A percentile compares a stretch with the other conserved stretches of the same genome.
Evolutionary conservation across 768 basidiomycete genomes (phyloP).

Genomic region (Serendipita sp.): DNA sequence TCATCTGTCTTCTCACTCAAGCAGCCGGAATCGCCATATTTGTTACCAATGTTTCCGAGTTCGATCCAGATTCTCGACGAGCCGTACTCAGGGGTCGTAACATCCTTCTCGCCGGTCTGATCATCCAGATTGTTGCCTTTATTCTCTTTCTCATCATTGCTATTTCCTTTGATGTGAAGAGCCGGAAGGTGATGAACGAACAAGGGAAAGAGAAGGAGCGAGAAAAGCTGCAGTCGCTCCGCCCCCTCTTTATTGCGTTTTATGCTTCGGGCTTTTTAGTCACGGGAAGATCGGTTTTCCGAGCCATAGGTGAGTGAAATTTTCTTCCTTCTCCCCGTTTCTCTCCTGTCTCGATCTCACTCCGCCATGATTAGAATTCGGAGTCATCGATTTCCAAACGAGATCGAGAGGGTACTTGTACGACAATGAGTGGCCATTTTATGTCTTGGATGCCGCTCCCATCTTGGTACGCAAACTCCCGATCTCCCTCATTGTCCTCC

Average conservation of each 20-base stretch:
- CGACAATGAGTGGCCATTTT: slow-evolving; percentile 12
- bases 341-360: background rate
- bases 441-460: slow-evolving; percentile 11
- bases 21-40: slow-evolving; percentile 8
- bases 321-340: too few relatives aligned
- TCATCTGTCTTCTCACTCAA: slow-evolving; percentile 11
- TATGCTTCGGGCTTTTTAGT: slow-evolving; percentile 8
- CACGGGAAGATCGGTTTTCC: slow-evolving; percentile 9
- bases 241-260: slow-evolving; percentile 10
- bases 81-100: background rate
- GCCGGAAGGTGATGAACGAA: background rate
- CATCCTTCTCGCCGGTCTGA: slow-evolving; percentile 10
- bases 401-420: slow-evolving; percentile 8
- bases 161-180: slow-evolving; percentile 2
- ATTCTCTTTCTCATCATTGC: slow-evolving; percentile 5
- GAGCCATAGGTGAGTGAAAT: slow-evolving; percentile 7
- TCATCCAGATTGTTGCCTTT: slow-evolving; percentile 10
- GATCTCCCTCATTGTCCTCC: background rate
- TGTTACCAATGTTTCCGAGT: background rate
- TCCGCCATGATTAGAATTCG: slow-evolving; percentile 7
- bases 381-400: slow-evolving; percentile 6
- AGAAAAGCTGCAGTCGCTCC: background rate
- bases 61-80: background rate
- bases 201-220: background rate
- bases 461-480: slow-evolving; percentile 5